These are phyloP conservation scores for Clarireedia paspali DNA, from an alignment of 2,329 filamentous ascomycete species.

Conservation along the genomic window DNA sequence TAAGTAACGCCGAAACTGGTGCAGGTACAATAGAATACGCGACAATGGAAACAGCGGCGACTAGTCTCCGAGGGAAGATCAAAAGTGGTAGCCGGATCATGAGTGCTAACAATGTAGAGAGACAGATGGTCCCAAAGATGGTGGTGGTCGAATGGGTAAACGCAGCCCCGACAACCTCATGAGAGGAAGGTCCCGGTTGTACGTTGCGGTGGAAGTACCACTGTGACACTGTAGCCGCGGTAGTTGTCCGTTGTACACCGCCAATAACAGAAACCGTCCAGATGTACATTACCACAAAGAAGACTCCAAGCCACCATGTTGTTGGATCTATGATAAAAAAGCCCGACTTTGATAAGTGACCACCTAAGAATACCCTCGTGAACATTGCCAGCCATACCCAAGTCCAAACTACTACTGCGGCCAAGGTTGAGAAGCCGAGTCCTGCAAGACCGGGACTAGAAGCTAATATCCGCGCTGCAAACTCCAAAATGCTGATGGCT, in stretches of 20 bases:
- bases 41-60: slow-evolving; percentile 57
- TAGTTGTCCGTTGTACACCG: slow-evolving; percentile 82
- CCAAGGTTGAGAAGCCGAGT: slow-evolving; percentile 74
- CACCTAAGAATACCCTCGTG: slow-evolving; percentile 88
- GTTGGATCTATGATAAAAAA: slow-evolving; percentile 78
- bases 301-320: slow-evolving; percentile 92
- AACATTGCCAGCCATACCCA: slow-evolving; percentile 98
- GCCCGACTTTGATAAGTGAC: slow-evolving; percentile 60
- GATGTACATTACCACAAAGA: slow-evolving; percentile 88
- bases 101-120: slow-evolving; percentile 75
- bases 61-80: slow-evolving; percentile 65
- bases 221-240: slow-evolving; percentile 90
- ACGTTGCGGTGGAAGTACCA: slow-evolving; percentile 98
- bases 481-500: slow-evolving; percentile 84
- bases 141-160: slow-evolving; percentile 75
- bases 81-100: slow-evolving; percentile 79
- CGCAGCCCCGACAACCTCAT: slow-evolving; percentile 76
- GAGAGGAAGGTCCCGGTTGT: slow-evolving; percentile 67
- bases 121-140: slow-evolving; percentile 85
- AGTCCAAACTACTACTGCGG: slow-evolving; percentile 75
- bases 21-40: slow-evolving; percentile 78
- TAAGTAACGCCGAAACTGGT: slow-evolving; percentile 77
- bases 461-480: slow-evolving; percentile 78
- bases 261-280: slow-evolving; percentile 88
- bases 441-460: slow-evolving; percentile 76